These are phyloP conservation scores for Solanum clarkiae DNA, from an alignment of 257 asterid genomes.

Conservation along the genomic window DNA sequence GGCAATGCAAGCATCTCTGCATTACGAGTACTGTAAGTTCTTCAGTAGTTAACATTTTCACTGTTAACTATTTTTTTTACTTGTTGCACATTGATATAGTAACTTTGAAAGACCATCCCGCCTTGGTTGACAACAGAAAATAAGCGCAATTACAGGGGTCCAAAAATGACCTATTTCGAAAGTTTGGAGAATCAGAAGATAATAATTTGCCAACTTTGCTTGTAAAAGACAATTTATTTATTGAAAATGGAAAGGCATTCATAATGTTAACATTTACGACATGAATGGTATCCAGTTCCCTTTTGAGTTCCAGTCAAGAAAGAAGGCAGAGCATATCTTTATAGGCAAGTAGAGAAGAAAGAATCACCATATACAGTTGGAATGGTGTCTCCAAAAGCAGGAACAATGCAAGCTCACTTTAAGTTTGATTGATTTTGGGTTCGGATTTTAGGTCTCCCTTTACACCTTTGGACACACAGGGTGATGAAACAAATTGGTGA, in stretches of 20 bases:
- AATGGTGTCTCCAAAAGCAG: no score
- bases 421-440: no score
- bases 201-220: neutral
- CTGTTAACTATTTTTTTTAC: neutral
- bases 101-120: neutral
- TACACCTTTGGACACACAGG: no score
- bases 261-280: no score
- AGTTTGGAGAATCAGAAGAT: neutral
- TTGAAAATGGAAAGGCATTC: neutral
- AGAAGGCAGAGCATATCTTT: no score
- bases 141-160: neutral
- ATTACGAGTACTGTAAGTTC: constrained; percentile 48
- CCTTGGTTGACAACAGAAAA: neutral
- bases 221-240: neutral
- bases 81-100: neutral
- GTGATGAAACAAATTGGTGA: no score
- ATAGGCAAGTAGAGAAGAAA: no score
- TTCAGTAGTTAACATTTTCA: neutral
- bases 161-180: neutral
- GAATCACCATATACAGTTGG: no score
- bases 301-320: no score
- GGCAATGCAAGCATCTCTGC: constrained; percentile 51
- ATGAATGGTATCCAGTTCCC: no score
- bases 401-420: no score
- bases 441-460: no score